Conservation (phyloP, 768 basidiomycete species). For the Termitomyces sp. region DNA sequence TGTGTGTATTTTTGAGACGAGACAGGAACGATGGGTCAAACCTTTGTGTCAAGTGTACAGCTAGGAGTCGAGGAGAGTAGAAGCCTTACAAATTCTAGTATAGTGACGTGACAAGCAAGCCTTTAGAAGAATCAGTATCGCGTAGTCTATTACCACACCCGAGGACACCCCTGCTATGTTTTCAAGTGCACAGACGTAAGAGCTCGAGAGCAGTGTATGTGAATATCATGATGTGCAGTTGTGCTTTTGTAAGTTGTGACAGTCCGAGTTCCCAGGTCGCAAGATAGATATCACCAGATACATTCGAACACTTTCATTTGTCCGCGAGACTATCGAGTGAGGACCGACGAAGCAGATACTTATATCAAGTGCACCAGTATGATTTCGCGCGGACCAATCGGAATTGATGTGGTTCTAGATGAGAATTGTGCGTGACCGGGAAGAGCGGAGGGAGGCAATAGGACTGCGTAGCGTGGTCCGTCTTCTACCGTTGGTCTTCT, state of each 20-base stretch:
- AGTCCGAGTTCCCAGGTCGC: too few species aligned
- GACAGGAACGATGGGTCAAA: neutral
- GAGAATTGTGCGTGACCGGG: neutral
- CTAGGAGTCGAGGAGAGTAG: neutral
- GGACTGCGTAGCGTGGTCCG: too few species aligned
- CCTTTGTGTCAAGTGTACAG: neutral
- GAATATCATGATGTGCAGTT: too few species aligned
- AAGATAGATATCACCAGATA: neutral
- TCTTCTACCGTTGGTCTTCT: too few species aligned
- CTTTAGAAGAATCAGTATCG: neutral
- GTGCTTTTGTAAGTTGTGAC: neutral
- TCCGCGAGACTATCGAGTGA: neutral
- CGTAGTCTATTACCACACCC: neutral
- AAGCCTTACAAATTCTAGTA: neutral
- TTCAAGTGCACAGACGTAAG: neutral
- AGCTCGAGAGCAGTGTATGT: too few species aligned
- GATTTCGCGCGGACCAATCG: too few species aligned
- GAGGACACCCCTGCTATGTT: neutral
- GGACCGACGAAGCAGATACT: too few species aligned
- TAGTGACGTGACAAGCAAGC: neutral
- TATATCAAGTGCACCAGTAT: too few species aligned
- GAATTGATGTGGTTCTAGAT: neutral
- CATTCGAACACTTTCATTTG: too few species aligned
- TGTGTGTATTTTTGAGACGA: neutral
- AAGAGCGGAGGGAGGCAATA: neutral